These are phyloP conservation scores for Cyberlindnera sargentensis DNA, from an alignment of 805 yeast species.

Conservation along the genomic window DNA sequence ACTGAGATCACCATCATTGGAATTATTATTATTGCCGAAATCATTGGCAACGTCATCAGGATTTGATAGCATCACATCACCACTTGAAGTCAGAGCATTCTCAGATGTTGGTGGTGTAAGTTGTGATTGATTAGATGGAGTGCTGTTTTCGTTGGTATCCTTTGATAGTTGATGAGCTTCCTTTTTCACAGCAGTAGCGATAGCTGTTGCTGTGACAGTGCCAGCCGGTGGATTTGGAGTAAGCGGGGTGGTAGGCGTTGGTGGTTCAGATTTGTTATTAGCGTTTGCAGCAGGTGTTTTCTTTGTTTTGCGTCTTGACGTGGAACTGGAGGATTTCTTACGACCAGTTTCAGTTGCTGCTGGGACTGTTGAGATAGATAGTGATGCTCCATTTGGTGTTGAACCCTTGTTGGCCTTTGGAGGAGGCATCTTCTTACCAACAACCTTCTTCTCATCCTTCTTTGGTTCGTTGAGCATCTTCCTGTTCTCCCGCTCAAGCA, in stretches of 20 bases:
- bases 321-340: conserved; percentile 16
- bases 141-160: conserved; percentile 9
- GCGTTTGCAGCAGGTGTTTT: conserved; percentile 13
- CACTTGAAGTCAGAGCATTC: conserved; percentile 16
- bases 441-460: conserved; percentile 18
- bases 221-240: conserved; percentile 23
- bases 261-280: conserved; percentile 28
- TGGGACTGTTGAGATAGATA: not conserved
- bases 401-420: conserved; percentile 18
- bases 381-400: conserved; percentile 14
- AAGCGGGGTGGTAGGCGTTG: conserved; percentile 35
- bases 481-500: conserved; percentile 71
- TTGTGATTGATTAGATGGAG: conserved; percentile 19
- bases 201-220: not conserved
- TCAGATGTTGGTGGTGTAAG: conserved; percentile 25
- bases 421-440: conserved; percentile 19
- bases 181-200: conserved; percentile 2
- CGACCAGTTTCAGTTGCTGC: conserved; percentile 6
- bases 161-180: conserved; percentile 10
- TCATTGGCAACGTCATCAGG: conserved; percentile 2
- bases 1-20: not conserved
- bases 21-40: not conserved
- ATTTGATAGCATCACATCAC: conserved; percentile 5
- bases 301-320: conserved; percentile 12
- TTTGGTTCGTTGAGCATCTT: conserved; percentile 52